phyloP scores from a whole-genome alignment of 1,284 basidiomycete genomes.

The Polyporus tsugae region DNA sequence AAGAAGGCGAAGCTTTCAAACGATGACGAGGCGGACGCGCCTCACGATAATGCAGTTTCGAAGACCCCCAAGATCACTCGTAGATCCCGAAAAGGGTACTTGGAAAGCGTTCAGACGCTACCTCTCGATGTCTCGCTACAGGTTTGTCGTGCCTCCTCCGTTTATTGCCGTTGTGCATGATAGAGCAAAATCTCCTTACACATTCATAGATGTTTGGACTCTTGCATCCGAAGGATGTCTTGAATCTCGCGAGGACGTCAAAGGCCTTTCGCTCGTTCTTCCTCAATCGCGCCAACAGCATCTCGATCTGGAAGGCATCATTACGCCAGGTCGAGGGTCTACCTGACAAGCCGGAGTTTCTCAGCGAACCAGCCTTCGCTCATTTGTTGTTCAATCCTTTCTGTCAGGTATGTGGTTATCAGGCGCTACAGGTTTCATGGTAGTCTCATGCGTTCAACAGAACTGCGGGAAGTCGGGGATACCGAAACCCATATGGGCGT shows the following conservation, averaged over 20 bases:
- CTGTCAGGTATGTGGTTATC: constrained; percentile 7
- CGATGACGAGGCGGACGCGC: neutral
- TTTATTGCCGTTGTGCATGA: neutral
- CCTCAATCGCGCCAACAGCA: neutral
- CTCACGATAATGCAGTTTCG: neutral
- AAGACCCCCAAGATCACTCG: neutral
- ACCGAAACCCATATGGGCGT: constrained; percentile 10
- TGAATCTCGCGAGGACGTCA: neutral
- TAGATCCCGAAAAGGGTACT: neutral
- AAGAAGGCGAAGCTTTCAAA: neutral
- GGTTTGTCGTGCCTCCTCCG: neutral
- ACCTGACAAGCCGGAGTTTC: neutral
- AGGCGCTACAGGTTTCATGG: too few species aligned
- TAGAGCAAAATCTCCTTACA: too few species aligned
- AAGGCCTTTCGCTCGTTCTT: constrained; percentile 1
- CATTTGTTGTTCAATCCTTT: neutral
- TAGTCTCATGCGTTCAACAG: neutral
- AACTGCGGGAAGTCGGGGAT: constrained; percentile 7
- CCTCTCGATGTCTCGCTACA: neutral
- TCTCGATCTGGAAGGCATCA: constrained; percentile 1
- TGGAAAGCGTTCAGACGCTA: neutral
- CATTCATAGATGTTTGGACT: neutral
- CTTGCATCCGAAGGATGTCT: constrained; percentile 2
- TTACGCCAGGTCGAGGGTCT: neutral
- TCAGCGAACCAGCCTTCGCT: constrained; percentile 1